Base-by-base conservation (phyloP, 2,329 filamentous ascomycete species). In the Diaporthe amygdali region DNA sequence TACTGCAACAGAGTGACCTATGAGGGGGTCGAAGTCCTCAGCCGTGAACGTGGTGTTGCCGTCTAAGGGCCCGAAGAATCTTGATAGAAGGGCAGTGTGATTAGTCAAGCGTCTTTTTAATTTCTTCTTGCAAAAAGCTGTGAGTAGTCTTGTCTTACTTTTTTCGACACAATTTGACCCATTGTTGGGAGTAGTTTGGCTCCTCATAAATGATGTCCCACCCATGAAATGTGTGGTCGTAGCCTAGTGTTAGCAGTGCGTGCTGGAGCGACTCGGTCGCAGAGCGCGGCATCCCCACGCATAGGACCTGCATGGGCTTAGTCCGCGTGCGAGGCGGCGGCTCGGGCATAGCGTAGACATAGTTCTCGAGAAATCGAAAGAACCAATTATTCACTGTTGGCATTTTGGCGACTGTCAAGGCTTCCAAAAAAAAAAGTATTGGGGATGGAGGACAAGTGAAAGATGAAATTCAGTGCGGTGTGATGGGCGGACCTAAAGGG, bases 191-290 rank as follows among this genome's bases (percentile, higher is more conserved):
- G 66, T 78, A 75, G 32, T 68, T 70, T 14, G 74, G 72, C 1
- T 76, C 71, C 46, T 81, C 79, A 59, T 78, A 79, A 10, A 79
- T 69, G 37, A 79, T 76, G 64, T 83, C 79, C 78, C 77, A 82
- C 20, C 78, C 80, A 69, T 81, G 77, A 52, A 77, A 78, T 7
- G 79, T 81, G 70, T 81, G 75, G 66, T 82, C 76, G 46, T 82
- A 79, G 12, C 76, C 78, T 2, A 82, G 76, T 15, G 59, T 74
- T 8, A 78, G 66, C 0, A 81, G 75, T 12, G 77, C 80, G 8
- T 78, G 74, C 63, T 79, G 80, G 1, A 82, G 76, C 1, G 80
- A 81, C 54, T 81, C 80, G 27, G 80, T 81, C 20, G 73, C 80
- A n/a, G 75, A 76, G 22, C 80, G 78, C 5, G 80, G 79, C 5